These are phyloP conservation scores for Ogataea pignaliae DNA, from an alignment of 805 yeast genomes.

Conservation along the genomic window DNA sequence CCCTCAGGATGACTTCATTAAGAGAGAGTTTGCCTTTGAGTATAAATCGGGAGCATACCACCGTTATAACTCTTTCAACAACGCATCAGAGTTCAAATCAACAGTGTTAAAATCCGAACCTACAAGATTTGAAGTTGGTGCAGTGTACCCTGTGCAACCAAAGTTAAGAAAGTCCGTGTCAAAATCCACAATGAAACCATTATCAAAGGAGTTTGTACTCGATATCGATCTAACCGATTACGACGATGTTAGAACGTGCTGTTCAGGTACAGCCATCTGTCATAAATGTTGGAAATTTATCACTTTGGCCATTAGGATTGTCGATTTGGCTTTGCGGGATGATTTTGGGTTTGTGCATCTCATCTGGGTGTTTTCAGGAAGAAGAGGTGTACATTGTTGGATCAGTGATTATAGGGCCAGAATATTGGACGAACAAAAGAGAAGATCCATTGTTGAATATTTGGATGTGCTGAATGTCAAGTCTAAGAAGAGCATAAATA, in stretches of 20 bases:
- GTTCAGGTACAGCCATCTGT: constrained; percentile 81
- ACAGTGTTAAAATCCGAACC: constrained; percentile 74
- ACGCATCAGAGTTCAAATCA: constrained; percentile 69
- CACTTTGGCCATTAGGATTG: constrained; percentile 71
- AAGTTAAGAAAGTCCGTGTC: constrained; percentile 73
- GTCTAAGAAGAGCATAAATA: constrained; percentile 43
- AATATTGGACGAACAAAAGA: constrained; percentile 59
- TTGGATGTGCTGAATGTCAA: constrained; percentile 63
- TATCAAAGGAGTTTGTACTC: constrained; percentile 82
- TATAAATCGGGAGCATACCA: constrained; percentile 83
- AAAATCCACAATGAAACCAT: constrained; percentile 72
- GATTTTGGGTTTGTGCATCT: constrained; percentile 87
- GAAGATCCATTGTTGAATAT: constrained; percentile 81
- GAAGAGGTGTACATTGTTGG: constrained; percentile 99
- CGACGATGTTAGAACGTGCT: constrained; percentile 90
- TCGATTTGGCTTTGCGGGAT: constrained; percentile 66
- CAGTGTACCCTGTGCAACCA: constrained; percentile 86
- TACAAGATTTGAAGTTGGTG: constrained; percentile 91
- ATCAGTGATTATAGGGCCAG: constrained; percentile 84
- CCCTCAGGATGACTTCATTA: constrained; percentile 70
- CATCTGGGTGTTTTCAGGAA: constrained; percentile 95
- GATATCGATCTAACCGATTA: constrained; percentile 98
- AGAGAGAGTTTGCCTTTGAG: constrained; percentile 93
- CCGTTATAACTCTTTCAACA: constrained; percentile 74
- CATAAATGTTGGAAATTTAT: constrained; percentile 91